Evolutionary conservation across 441 rosid genomes (phyloP).

Genomic region (Arabidopsis lyrata): DNA sequence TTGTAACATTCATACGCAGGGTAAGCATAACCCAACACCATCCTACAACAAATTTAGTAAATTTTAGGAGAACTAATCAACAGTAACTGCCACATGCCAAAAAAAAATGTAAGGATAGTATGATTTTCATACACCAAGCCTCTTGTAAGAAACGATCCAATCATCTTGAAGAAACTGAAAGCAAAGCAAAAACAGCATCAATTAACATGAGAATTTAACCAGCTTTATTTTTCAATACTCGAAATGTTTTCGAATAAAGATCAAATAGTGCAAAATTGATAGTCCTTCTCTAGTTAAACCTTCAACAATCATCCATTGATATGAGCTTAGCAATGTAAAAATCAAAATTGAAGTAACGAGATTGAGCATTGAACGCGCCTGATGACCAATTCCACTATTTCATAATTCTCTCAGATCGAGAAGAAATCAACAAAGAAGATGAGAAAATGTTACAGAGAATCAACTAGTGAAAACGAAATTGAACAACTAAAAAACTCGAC

Average conservation of each 20-base stretch:
- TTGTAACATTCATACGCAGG: slow-evolving; percentile 98
- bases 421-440: not conserved
- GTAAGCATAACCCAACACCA: slow-evolving; percentile 93
- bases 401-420: slow-evolving; percentile 16
- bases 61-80: not conserved
- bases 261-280: not conserved
- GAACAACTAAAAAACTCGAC: slow-evolving; percentile 14
- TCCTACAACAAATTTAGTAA: slow-evolving; percentile 50
- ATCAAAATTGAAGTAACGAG: not conserved
- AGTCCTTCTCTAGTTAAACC: not conserved
- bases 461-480: slow-evolving; percentile 3
- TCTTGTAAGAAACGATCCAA: slow-evolving; percentile 96
- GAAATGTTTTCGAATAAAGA: not conserved
- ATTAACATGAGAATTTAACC: not conserved
- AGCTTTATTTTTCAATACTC: not conserved
- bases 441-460: not conserved
- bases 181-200: not conserved
- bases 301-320: not conserved
- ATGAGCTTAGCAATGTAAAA: not conserved
- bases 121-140: slow-evolving; percentile 79
- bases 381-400: not conserved
- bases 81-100: not conserved
- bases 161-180: slow-evolving; percentile 67
- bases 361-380: slow-evolving; percentile 6
- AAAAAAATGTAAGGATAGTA: slow-evolving; percentile 29